These are phyloP conservation scores for Leccinum subgranulosum DNA, from an alignment of 768 basidiomycete species.

Conservation along the genomic window DNA sequence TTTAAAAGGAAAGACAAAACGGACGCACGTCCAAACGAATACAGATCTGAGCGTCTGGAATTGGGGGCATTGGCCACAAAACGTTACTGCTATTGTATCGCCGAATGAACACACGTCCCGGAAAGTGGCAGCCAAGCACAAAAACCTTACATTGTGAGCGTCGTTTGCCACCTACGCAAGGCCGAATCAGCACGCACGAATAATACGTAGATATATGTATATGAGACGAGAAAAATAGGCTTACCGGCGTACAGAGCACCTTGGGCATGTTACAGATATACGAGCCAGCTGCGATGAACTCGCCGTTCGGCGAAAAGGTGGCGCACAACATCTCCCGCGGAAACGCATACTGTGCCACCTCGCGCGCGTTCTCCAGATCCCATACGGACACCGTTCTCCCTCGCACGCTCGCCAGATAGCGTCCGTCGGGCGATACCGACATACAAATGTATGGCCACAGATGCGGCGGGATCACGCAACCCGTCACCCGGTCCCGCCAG, in stretches of 20 bases:
- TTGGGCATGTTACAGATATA: slow-evolving; percentile 17
- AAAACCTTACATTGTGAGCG: slow-evolving; percentile 7
- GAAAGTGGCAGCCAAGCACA: not conserved
- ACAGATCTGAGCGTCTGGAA: not conserved
- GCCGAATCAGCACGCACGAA: not conserved
- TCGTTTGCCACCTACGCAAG: slow-evolving; percentile 1
- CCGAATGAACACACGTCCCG: not conserved
- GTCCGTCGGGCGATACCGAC: slow-evolving; percentile 20
- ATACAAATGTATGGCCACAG: slow-evolving; percentile 24
- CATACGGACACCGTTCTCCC: slow-evolving; percentile 16
- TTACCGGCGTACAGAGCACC: slow-evolving; percentile 6
- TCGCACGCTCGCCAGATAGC: slow-evolving; percentile 18
- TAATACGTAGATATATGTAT: not conserved
- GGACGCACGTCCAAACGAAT: slow-evolving; percentile 4
- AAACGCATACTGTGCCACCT: slow-evolving; percentile 19
- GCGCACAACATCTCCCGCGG: slow-evolving; percentile 24
- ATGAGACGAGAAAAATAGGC: not conserved
- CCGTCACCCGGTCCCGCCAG: slow-evolving; percentile 15
- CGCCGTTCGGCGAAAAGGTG: slow-evolving; percentile 21
- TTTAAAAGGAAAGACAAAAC: not conserved
- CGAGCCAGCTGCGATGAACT: slow-evolving; percentile 14
- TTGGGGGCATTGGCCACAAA: not conserved
- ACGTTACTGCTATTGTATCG: not conserved
- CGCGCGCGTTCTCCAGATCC: slow-evolving; percentile 13
- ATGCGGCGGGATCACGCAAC: slow-evolving; percentile 1